Conservation (phyloP, 2,329 filamentous ascomycete species). For the Huntiella bhutanensis region DNA sequence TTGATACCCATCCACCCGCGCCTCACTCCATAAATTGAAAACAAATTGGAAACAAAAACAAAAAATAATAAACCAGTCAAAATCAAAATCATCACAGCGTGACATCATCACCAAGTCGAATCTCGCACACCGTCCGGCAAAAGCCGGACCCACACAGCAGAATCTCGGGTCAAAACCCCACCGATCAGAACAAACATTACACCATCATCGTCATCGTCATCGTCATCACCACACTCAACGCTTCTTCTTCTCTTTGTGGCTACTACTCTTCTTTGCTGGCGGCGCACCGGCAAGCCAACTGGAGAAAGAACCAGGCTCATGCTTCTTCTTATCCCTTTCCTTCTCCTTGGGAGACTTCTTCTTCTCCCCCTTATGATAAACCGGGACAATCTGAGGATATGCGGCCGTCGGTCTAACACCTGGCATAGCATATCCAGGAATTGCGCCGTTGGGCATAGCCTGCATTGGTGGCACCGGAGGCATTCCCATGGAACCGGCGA, state of each 20-base stretch:
- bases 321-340: neutral
- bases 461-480: neutral
- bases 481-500: neutral
- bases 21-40: no score
- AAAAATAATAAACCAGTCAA: neutral
- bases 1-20: no score
- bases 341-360: slow-evolving; percentile 1
- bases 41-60: no score
- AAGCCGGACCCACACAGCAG: neutral
- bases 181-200: neutral
- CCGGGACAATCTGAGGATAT: neutral
- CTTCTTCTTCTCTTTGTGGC: neutral
- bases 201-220: neutral
- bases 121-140: neutral
- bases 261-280: neutral
- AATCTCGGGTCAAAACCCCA: neutral
- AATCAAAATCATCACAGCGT: neutral
- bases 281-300: neutral
- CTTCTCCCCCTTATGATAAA: neutral
- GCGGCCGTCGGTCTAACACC: neutral
- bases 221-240: neutral
- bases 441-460: neutral
- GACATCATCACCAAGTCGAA: neutral
- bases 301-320: neutral
- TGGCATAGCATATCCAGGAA: neutral